Evolutionary conservation across 768 basidiomycete species (phyloP).

Genomic region (Rhizopogon salebrosus): DNA sequence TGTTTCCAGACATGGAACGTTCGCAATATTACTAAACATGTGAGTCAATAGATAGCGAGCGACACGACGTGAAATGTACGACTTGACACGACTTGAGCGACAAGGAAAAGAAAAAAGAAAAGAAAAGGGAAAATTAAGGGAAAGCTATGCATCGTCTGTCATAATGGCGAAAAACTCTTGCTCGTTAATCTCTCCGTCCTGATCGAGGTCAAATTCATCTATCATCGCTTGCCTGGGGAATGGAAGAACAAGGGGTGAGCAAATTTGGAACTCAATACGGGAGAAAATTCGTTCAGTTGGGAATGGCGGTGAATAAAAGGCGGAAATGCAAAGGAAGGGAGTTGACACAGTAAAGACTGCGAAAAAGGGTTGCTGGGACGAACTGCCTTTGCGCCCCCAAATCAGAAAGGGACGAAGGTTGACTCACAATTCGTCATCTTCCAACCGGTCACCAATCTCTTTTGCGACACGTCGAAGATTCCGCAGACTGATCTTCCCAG

Average conservation of each 20-base stretch:
- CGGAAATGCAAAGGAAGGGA: conserved; percentile 11
- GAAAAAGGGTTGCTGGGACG: conserved; percentile 24
- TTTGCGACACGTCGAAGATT: conserved; percentile 93
- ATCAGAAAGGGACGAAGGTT: conserved; percentile 7
- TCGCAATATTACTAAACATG: conserved; percentile 12
- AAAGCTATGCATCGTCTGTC: conserved; percentile 76
- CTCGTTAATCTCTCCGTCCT: conserved; percentile 95
- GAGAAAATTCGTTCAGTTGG: conserved; percentile 11
- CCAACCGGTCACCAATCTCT: conserved; percentile 91
- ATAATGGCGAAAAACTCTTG: conserved; percentile 96
- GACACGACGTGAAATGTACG: neutral
- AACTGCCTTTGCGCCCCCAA: conserved; percentile 15
- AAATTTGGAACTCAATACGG: conserved; percentile 20
- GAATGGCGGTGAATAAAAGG: conserved; percentile 22
- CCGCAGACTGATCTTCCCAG: conserved; percentile 88
- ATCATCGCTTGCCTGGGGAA: conserved; percentile 94
- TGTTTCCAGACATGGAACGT: conserved; percentile 12
- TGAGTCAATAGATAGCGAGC: conserved; percentile 15
- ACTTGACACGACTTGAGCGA: neutral
- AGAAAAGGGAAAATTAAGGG: neutral
- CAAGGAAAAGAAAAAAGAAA: neutral
- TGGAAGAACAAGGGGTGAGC: conserved; percentile 24
- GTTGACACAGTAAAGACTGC: conserved; percentile 17
- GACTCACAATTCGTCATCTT: conserved; percentile 94
- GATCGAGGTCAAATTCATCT: conserved; percentile 98